Percentiles rank a stretch among this genome's conserved stretches.
Evolutionary conservation across 305 asterid species (phyloP).

Genomic region (Fraxinus sp.): DNA sequence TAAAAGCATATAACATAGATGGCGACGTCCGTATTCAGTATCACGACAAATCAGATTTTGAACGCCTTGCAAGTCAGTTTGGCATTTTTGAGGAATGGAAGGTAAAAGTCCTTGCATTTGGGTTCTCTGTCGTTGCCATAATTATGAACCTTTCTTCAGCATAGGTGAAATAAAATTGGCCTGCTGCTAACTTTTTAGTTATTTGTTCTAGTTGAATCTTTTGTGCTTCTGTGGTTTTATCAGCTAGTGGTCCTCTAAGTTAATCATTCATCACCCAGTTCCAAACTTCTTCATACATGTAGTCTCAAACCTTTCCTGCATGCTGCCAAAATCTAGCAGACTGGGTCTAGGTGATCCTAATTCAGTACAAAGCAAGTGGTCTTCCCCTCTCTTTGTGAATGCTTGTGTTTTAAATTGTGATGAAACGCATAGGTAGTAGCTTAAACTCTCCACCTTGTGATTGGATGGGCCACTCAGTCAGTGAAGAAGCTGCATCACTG

Average conservation of each 20-base stretch:
- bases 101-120: conserved; percentile 42
- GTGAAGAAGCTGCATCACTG: neutral
- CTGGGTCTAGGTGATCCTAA: neutral
- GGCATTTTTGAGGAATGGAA: conserved; percentile 99
- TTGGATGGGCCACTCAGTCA: neutral
- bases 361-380: neutral
- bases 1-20: conserved; percentile 62
- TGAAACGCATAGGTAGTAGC: neutral
- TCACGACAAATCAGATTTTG: conserved; percentile 67
- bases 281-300: neutral
- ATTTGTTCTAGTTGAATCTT: conserved; percentile 4
- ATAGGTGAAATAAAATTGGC: conserved; percentile 1
- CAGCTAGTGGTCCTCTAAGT: neutral
- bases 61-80: conserved; percentile 68
- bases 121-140: neutral
- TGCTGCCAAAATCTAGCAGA: neutral
- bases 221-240: conserved; percentile 1
- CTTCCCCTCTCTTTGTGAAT: neutral
- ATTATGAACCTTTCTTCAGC: neutral
- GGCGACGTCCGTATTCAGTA: conserved; percentile 83
- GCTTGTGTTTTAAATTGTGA: neutral
- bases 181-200: neutral
- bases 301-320: neutral
- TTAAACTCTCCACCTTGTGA: neutral
- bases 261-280: neutral